These are phyloP conservation scores for Diaporthe batatas DNA, from an alignment of 2,329 filamentous ascomycete genomes.

Conservation along the genomic window DNA sequence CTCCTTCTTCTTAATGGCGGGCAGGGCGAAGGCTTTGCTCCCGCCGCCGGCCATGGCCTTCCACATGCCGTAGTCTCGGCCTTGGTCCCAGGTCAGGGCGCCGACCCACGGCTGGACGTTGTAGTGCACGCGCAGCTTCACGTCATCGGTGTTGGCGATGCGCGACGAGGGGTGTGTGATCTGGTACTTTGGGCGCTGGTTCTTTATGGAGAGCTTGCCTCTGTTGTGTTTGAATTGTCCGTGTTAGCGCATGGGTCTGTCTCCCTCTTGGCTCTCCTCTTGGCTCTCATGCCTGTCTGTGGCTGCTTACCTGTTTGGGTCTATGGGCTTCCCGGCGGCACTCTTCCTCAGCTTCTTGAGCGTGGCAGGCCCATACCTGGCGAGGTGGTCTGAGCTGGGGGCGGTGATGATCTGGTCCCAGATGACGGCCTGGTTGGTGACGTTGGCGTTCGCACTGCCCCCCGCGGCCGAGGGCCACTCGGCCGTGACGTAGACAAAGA, in stretches of 20 bases:
- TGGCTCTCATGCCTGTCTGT: neutral
- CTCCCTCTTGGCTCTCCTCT: too few relatives aligned
- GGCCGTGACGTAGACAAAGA: constrained; percentile 96
- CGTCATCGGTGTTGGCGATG: constrained; percentile 79
- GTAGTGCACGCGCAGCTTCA: constrained; percentile 87
- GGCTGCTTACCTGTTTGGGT: constrained; percentile 66
- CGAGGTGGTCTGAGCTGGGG: constrained; percentile 72
- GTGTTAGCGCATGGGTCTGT: neutral
- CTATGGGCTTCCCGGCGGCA: constrained; percentile 70
- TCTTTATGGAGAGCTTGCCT: constrained; percentile 81
- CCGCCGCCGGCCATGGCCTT: constrained; percentile 73
- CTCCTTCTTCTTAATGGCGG: constrained; percentile 73
- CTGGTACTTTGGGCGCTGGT: constrained; percentile 95
- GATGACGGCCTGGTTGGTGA: constrained; percentile 82
- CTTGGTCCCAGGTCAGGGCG: constrained; percentile 82
- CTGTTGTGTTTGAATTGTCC: constrained; percentile 52
- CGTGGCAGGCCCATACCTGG: constrained; percentile 70
- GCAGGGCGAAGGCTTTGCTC: constrained; percentile 75
- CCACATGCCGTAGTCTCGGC: constrained; percentile 71
- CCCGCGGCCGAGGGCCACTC: constrained; percentile 66
- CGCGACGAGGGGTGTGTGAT: constrained; percentile 90
- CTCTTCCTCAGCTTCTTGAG: constrained; percentile 74
- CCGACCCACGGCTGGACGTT: constrained; percentile 99
- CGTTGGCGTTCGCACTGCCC: constrained; percentile 48
- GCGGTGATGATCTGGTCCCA: constrained; percentile 96